Percentiles rank a stretch among this genome's conserved stretches.
Conservation (phyloP, 257 asterid genomes). For the Lithospermum erythrorhizon region DNA sequence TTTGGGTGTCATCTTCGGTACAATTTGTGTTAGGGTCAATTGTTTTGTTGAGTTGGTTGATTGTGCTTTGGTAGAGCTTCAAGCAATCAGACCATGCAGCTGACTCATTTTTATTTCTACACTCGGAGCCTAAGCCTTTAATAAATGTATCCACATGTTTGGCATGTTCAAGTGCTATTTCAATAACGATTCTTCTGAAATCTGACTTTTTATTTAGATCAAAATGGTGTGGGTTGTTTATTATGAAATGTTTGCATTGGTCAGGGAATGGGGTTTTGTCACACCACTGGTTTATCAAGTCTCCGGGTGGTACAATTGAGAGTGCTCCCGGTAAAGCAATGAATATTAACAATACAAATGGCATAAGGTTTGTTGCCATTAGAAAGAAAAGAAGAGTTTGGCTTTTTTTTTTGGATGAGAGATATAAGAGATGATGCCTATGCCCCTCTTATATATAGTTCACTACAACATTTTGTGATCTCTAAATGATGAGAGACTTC, state of each 20-base stretch:
- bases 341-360: slow-evolving; percentile 11
- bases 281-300: slow-evolving; percentile 39
- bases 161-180: slow-evolving; percentile 42
- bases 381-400: too few relatives aligned
- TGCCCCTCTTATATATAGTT: too few relatives aligned
- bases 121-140: slow-evolving; percentile 28
- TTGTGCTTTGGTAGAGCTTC: slow-evolving; percentile 35
- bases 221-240: slow-evolving; percentile 6
- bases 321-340: slow-evolving; percentile 9
- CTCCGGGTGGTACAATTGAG: slow-evolving; percentile 11
- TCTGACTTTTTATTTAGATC: slow-evolving; percentile 26
- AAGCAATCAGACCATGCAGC: slow-evolving; percentile 73
- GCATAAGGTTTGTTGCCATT: slow-evolving; percentile 17
- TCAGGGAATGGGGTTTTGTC: slow-evolving; percentile 55
- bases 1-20: slow-evolving; percentile 41
- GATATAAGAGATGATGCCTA: too few relatives aligned
- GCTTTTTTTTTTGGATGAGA: too few relatives aligned
- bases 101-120: slow-evolving; percentile 36
- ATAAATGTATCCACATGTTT: slow-evolving; percentile 28
- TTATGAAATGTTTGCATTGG: slow-evolving; percentile 50
- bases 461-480: too few relatives aligned
- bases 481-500: too few relatives aligned
- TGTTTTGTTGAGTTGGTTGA: slow-evolving; percentile 50
- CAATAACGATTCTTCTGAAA: slow-evolving; percentile 33
- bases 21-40: slow-evolving; percentile 29